Conservation (phyloP, 768 basidiomycete species). For the Psilocybe cubensis region DNA sequence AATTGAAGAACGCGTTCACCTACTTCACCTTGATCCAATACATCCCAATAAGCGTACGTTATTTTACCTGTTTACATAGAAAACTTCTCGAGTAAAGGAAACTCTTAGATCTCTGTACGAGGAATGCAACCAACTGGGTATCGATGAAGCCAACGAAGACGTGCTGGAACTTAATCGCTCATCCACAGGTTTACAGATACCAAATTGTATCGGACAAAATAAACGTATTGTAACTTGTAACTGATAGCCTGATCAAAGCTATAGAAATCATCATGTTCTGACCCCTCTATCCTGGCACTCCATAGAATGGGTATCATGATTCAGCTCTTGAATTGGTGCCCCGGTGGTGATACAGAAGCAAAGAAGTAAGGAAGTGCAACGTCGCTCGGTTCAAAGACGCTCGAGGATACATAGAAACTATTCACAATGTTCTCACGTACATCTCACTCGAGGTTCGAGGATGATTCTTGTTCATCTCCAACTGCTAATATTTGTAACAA, state of each 20-base stretch:
- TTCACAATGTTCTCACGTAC: too few species aligned
- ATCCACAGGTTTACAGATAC: conserved; percentile 17
- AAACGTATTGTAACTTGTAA: not conserved
- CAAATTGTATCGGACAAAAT: conserved; percentile 12
- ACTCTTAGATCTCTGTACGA: too few species aligned
- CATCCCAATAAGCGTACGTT: too few species aligned
- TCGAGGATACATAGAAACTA: too few species aligned
- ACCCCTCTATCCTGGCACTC: conserved; percentile 14
- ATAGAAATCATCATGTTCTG: conserved; percentile 12
- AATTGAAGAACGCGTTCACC: too few species aligned
- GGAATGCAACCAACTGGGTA: too few species aligned
- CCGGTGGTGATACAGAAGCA: conserved; percentile 12
- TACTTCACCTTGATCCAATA: too few species aligned
- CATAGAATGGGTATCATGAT: conserved; percentile 15
- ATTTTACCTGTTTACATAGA: too few species aligned
- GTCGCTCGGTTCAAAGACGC: conserved; percentile 1
- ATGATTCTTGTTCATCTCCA: conserved; percentile 1
- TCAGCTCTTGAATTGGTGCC: conserved; percentile 17
- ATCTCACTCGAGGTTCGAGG: not conserved
- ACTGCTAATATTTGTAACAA: conserved; percentile 12
- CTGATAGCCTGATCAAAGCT: not conserved
- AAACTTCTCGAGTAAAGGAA: too few species aligned
- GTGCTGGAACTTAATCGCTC: too few species aligned
- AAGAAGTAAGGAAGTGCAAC: conserved; percentile 10
- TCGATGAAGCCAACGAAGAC: too few species aligned